Percentiles rank a stretch among this genome's conserved stretches.
phyloP scores from a whole-genome alignment of 1,139 yeast species.

The Geotrichum cucujoidarum region DNA sequence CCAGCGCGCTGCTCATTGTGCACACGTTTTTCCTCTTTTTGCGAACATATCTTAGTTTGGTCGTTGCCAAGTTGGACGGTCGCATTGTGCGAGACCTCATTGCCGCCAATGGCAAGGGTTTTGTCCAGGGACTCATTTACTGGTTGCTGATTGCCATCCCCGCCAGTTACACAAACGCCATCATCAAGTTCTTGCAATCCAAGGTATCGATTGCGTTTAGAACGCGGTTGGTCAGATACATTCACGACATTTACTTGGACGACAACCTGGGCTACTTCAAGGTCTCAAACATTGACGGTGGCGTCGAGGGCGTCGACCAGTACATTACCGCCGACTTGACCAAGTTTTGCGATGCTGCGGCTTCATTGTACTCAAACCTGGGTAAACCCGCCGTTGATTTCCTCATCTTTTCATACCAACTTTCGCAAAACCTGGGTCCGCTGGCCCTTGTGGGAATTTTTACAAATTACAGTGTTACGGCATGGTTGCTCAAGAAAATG shows the following conservation, averaged over 20 bases:
- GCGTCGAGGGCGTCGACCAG: slow-evolving; percentile 54
- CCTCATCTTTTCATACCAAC: slow-evolving; percentile 78
- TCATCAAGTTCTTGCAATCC: slow-evolving; percentile 75
- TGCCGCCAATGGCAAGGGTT: slow-evolving; percentile 72
- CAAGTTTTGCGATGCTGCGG: slow-evolving; percentile 75
- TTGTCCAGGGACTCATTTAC: slow-evolving; percentile 68
- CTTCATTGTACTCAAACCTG: slow-evolving; percentile 78
- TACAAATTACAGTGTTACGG: slow-evolving; percentile 74
- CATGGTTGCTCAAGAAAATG: slow-evolving; percentile 61
- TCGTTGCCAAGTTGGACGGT: slow-evolving; percentile 88
- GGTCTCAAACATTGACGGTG: slow-evolving; percentile 42
- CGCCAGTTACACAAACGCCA: slow-evolving; percentile 88
- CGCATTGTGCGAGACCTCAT: slow-evolving; percentile 86
- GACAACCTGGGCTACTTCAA: slow-evolving; percentile 79
- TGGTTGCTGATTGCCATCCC: slow-evolving; percentile 92
- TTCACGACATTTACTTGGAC: slow-evolving; percentile 86
- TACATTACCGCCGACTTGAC: slow-evolving; percentile 83
- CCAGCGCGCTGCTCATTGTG: slow-evolving; percentile 58
- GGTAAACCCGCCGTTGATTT: slow-evolving; percentile 91
- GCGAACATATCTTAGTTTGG: slow-evolving; percentile 80
- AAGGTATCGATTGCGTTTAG: slow-evolving; percentile 79
- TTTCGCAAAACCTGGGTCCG: slow-evolving; percentile 80
- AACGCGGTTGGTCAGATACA: slow-evolving; percentile 75
- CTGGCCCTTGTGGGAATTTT: slow-evolving; percentile 80
- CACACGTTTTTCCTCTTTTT: slow-evolving; percentile 73